Conservation (phyloP, 371 early-diverging fungal species). For the Apophysomyces sp. region DNA sequence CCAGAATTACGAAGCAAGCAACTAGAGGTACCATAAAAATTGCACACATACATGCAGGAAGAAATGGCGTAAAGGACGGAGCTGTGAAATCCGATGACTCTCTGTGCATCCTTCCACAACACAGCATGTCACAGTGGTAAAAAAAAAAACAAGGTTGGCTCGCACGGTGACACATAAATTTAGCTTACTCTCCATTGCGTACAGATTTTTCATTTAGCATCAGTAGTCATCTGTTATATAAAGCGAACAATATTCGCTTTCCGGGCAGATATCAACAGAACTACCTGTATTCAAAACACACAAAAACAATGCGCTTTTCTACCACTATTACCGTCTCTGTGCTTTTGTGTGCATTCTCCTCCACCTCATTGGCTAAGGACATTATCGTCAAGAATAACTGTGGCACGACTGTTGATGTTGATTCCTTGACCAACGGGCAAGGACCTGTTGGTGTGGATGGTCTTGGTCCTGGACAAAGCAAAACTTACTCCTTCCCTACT, state of each 20-base stretch:
- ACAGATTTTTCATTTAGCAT: not conserved
- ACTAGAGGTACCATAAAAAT: not conserved
- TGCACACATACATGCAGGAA: not conserved
- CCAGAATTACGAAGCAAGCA: not conserved
- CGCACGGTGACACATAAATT: not conserved
- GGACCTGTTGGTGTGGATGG: not conserved
- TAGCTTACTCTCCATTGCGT: not conserved
- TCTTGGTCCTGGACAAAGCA: slow-evolving; percentile 3
- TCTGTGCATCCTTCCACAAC: not conserved
- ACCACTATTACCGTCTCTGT: not conserved
- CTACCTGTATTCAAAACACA: no score
- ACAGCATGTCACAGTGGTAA: not conserved
- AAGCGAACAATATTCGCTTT: not conserved
- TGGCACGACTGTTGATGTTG: slow-evolving; percentile 19
- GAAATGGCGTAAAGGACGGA: no score
- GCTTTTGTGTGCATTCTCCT: not conserved
- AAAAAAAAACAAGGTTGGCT: not conserved
- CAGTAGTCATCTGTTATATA: not conserved
- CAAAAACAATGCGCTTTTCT: not conserved
- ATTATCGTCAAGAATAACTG: slow-evolving; percentile 12
- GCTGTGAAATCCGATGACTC: not conserved
- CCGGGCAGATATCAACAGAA: not conserved
- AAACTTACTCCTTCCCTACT: slow-evolving; percentile 6
- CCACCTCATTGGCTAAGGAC: slow-evolving; percentile 5
- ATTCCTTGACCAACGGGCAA: slow-evolving; percentile 28